Evolutionary conservation across 495 filamentous ascomycete species (phyloP), one percentile per base, ranked within the genome.

Genomic region (Talaromyces borbonicus): DNA sequence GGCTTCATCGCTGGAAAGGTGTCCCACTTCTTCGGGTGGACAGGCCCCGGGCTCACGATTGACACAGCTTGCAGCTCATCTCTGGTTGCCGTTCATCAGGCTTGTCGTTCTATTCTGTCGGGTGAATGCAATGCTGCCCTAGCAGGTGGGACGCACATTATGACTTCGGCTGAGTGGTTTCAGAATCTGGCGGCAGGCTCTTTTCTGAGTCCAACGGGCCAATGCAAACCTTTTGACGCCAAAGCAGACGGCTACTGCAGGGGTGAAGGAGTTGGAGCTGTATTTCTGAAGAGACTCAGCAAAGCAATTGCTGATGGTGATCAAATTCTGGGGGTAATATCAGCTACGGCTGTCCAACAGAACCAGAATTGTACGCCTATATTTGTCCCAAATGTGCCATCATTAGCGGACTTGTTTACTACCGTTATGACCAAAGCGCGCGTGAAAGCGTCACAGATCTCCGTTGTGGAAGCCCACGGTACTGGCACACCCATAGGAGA

Each of bases 381-480:
- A 48, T 84, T 81, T 1, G 79, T 83, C 5, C 83, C 84, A 0
- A 76, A 84, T 51, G 63, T 69, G 0, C 63, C 69, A 0, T 83
- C 83, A 0, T 75, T 85, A 48, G 71, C 76, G 1, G 49, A 65
- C 0, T 57, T 87, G 0, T 86, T 77, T 44, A 49, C 54, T 1
- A 57, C 71, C 3, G 78, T 86, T 5, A 62, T 80, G 2, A 56
- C 69, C 5, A 57, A 75, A 14, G 74, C 82, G 1, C 66, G 71
- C 12, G 63, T 86, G 5, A 65, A 76, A 37, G 75, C 84, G 1
- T 59, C 63, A 6, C 74, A 87, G 39, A 68, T 88, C 27, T 74
- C 75, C 43, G 77, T 86, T 29, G 78, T 90, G 5, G 85, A 90
- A 55, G 84, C 83, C 56, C 85, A 89, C 54, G 84, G 84, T 5